These are phyloP conservation scores for Eucalyptus cloeziana DNA, from an alignment of 345 rosid genomes.

Conservation along the genomic window DNA sequence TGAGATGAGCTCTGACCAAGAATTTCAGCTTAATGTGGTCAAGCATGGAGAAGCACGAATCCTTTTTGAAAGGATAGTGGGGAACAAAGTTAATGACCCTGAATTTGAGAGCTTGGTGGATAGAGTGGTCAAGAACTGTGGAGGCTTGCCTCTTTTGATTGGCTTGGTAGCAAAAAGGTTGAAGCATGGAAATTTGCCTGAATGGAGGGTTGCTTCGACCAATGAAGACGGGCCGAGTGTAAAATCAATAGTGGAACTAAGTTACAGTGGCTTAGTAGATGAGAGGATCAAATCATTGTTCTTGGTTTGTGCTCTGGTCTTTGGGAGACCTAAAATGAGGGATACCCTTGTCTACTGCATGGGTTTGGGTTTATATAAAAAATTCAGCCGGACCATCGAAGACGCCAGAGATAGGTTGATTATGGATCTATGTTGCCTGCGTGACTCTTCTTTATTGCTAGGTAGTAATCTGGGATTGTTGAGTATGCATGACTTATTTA, in stretches of 20 bases:
- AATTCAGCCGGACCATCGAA: too few species aligned
- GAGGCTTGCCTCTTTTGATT: neutral
- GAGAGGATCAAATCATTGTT: too few species aligned
- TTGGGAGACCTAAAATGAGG: fast-evolving
- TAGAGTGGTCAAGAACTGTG: fast-evolving
- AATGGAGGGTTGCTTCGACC: neutral
- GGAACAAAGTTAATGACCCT: fast-evolving
- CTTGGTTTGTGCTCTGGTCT: fast-evolving
- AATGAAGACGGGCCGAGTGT: fast-evolving
- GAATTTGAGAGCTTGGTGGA: fast-evolving
- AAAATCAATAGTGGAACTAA: neutral
- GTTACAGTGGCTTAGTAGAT: fast-evolving
- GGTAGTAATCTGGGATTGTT: fast-evolving
- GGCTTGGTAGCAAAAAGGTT: fast-evolving
- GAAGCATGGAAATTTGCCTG: neutral
- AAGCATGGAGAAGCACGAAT: neutral
- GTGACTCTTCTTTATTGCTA: fast-evolving
- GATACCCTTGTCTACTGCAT: fast-evolving
- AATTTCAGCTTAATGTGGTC: fast-evolving
- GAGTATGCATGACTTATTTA: too few species aligned
- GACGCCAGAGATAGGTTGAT: too few species aligned
- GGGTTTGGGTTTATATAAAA: too few species aligned
- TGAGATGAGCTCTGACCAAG: neutral
- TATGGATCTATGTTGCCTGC: fast-evolving
- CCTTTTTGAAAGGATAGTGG: neutral